A percentile compares a stretch with the other conserved stretches of the same genome.
These are phyloP conservation scores for Lactarius hatsudake DNA, from an alignment of 768 basidiomycete genomes.

Conservation along the genomic window DNA sequence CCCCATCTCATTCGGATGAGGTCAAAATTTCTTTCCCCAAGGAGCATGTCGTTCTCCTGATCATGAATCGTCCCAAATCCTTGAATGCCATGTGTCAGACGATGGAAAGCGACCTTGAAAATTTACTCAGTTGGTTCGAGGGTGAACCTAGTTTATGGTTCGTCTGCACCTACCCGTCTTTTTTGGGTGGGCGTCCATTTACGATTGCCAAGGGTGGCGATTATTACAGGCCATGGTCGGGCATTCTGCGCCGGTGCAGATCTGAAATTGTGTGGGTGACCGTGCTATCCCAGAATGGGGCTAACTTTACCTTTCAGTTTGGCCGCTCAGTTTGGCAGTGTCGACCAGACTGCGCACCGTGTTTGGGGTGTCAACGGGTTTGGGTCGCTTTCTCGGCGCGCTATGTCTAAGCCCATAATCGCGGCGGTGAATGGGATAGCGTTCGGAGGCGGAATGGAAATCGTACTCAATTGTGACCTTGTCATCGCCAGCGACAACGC, in stretches of 20 bases:
- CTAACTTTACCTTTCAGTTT: constrained; percentile 45
- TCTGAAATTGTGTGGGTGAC: constrained; percentile 40
- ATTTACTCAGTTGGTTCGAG: constrained; percentile 70
- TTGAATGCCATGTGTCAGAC: constrained; percentile 73
- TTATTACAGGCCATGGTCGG: constrained; percentile 72
- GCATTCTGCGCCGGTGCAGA: constrained; percentile 81
- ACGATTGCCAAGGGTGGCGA: constrained; percentile 53
- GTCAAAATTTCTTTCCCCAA: constrained; percentile 43
- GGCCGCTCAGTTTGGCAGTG: constrained; percentile 46
- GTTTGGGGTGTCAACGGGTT: constrained; percentile 55
- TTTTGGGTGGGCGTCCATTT: background rate
- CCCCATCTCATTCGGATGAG: constrained; percentile 37
- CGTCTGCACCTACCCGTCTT: constrained; percentile 27
- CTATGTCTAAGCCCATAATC: constrained; percentile 68
- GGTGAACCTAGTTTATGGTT: constrained; percentile 70
- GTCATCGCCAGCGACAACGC: constrained; percentile 67
- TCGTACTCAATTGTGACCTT: constrained; percentile 70
- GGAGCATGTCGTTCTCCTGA: constrained; percentile 52
- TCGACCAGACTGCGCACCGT: constrained; percentile 44
- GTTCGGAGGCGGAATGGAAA: constrained; percentile 37
- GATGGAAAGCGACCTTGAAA: constrained; percentile 52
- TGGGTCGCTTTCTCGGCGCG: constrained; percentile 68
- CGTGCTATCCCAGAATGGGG: background rate
- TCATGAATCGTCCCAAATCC: constrained; percentile 63
- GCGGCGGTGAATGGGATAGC: constrained; percentile 76